Evolutionary conservation across 1,284 basidiomycete species (phyloP), one percentile per base, ranked within the genome.

Genomic region (Mycena citricolor): DNA sequence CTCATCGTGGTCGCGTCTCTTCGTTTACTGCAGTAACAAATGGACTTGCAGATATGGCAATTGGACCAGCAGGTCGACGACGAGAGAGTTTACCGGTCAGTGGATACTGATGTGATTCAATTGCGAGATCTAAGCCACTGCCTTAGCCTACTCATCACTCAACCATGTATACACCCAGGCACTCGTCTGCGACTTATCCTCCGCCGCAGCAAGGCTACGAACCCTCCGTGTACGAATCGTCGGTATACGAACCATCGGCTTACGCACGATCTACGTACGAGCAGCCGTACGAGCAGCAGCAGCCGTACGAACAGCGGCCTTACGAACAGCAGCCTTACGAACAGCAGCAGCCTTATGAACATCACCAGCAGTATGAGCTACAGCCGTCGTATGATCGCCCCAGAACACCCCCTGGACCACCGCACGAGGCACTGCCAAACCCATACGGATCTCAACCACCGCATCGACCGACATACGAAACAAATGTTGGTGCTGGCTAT

Each of bases 71-170:
- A 44, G 36, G 56, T 33, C 67, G 65, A 44, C 70, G 80, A 47
- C 70, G 81, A 54, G 79, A 83, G 39, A 88, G 72, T 51, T 77
- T 76, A 59, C 75, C 82, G 21, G 88, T 89, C 54, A 60, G 85
- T 37, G 42, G 28, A 26, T 36, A 39, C 40, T 24, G 22, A 25
- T 49, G 28, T 39, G 19, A 11, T 32, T 32, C 28, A 16, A 42
- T 55, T 11, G 39, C 17, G 26, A 50, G 7, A 47, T 40, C 11
- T 13, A 28, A 11, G 25, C 23, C 32, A 26, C 37, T 35, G 14
- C 37, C n/a, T 37, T 35, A 10, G 33, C 22, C 39, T 39, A 22
- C 45, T 70, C 69, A 61, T 63, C 41, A 64, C 62, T 34, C 64
- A 65, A 39, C 62, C 55, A 48, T 66, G 61, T 33, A 73, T 68